phyloP scores from a whole-genome alignment of 768 basidiomycete species.

The Cantharellus anzutake region DNA sequence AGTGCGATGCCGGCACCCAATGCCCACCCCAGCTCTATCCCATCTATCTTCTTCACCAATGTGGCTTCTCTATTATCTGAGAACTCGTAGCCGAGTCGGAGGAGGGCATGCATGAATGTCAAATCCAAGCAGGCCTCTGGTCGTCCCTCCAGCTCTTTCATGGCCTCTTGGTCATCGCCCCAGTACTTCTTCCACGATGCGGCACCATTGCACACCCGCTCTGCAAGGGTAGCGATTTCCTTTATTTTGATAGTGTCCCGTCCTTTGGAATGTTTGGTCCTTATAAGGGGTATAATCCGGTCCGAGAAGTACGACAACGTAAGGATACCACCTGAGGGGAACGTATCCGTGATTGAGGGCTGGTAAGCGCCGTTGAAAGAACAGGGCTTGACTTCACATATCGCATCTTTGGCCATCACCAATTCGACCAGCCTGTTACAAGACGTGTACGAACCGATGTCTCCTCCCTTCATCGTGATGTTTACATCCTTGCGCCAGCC shows the following conservation, averaged over 20 bases:
- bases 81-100: constrained; percentile 85
- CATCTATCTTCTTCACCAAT: constrained; percentile 71
- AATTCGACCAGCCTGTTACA: constrained; percentile 72
- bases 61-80: constrained; percentile 40
- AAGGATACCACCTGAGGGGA: constrained; percentile 67
- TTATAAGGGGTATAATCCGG: constrained; percentile 62
- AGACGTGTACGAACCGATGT: constrained; percentile 66
- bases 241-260: constrained; percentile 25
- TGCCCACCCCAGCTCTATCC: constrained; percentile 28
- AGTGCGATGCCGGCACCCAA: constrained; percentile 17
- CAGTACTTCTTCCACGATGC: constrained; percentile 28
- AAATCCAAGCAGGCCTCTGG: constrained; percentile 94
- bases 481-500: constrained; percentile 21
- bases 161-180: constrained; percentile 22
- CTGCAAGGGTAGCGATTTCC: constrained; percentile 43
- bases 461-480: constrained; percentile 74
- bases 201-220: constrained; percentile 54
- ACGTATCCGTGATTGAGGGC: constrained; percentile 75
- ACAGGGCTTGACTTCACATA: constrained; percentile 85
- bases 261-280: background rate
- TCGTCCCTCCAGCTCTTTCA: constrained; percentile 55
- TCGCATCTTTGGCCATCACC: constrained; percentile 88
- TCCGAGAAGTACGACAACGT: constrained; percentile 99
- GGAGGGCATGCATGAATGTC: constrained; percentile 82
- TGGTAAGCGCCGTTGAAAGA: constrained; percentile 97